Conservation (phyloP, 768 basidiomycete species). For the Russula emetica region DNA sequence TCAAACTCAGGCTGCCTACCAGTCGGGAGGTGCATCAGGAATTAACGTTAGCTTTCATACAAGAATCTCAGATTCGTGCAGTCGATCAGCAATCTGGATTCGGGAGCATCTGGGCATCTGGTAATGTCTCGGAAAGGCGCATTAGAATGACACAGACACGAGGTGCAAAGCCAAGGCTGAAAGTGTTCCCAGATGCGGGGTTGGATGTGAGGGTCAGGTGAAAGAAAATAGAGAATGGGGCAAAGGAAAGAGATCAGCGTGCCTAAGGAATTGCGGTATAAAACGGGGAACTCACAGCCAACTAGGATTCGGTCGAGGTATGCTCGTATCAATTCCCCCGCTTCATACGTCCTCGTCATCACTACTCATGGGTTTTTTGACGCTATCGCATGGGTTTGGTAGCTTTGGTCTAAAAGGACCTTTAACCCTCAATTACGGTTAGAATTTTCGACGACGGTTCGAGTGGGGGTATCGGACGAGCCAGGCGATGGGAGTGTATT, state of each 20-base stretch:
- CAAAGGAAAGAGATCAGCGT: background rate
- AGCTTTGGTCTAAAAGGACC: background rate
- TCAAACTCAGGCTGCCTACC: too few species aligned
- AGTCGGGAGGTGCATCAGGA: too few species aligned
- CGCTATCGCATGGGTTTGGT: slow-evolving; percentile 8
- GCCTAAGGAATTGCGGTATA: background rate
- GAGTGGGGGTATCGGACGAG: background rate
- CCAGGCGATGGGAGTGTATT: slow-evolving; percentile 8
- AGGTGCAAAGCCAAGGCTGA: slow-evolving; percentile 11
- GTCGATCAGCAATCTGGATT: too few species aligned
- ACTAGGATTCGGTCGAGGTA: slow-evolving; percentile 5
- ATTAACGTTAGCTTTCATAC: too few species aligned
- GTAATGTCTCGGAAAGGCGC: too few species aligned
- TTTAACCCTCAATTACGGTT: background rate
- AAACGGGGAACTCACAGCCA: slow-evolving; percentile 17
- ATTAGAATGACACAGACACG: too few species aligned
- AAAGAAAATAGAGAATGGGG: background rate
- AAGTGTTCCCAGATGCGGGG: slow-evolving; percentile 4
- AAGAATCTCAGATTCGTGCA: too few species aligned
- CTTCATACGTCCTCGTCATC: slow-evolving; percentile 2
- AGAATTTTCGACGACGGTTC: background rate
- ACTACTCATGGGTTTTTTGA: slow-evolving; percentile 1
- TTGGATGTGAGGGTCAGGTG: background rate
- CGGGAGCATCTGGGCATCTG: too few species aligned
- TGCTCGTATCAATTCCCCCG: background rate